Evolutionary conservation across 192 early-diverging fungal species (phyloP).

Genomic region (Coemansia aciculifera): DNA sequence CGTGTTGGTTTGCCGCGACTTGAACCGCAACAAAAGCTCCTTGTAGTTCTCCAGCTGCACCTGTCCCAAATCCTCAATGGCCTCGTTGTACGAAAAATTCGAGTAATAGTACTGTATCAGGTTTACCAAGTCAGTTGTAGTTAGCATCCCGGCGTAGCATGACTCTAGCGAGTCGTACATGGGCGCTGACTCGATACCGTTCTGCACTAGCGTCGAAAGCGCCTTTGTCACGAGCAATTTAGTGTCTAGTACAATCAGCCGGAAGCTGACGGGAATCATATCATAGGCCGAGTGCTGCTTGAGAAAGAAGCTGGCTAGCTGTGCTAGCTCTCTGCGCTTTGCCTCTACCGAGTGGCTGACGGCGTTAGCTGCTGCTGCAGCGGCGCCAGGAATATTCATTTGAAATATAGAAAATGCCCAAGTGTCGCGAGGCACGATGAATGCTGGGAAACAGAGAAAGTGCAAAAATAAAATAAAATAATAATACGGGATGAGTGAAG

Average conservation of each 20-base stretch:
- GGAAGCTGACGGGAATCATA: conserved; percentile 84
- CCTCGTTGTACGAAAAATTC: conserved; percentile 74
- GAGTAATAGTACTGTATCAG: conserved; percentile 91
- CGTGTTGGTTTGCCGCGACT: conserved; percentile 54
- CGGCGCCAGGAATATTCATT: conserved; percentile 41
- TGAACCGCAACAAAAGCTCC: conserved; percentile 52
- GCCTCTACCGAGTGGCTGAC: conserved; percentile 18
- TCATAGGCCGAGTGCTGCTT: conserved; percentile 89
- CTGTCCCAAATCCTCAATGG: conserved; percentile 84
- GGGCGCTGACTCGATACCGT: conserved; percentile 92
- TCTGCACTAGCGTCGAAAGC: conserved; percentile 87
- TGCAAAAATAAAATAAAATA: conserved; percentile 10
- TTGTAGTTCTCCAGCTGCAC: conserved; percentile 54
- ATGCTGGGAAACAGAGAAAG: not conserved
- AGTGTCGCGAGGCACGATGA: not conserved
- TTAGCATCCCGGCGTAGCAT: conserved; percentile 92
- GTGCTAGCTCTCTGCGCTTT: conserved; percentile 53
- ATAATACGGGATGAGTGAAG: not conserved
- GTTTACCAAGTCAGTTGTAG: conserved; percentile 94
- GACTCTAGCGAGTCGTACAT: conserved; percentile 81
- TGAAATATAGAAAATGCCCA: not conserved
- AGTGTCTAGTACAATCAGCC: conserved; percentile 90
- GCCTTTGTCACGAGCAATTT: conserved; percentile 90
- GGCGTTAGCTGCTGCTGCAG: conserved; percentile 5
- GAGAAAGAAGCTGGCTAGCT: conserved; percentile 61